Percentiles rank a stretch among this genome's conserved stretches.
These are phyloP conservation scores for Wallacemonas sp. DNA, from an alignment of 208 protist genomes.

Conservation along the genomic window DNA sequence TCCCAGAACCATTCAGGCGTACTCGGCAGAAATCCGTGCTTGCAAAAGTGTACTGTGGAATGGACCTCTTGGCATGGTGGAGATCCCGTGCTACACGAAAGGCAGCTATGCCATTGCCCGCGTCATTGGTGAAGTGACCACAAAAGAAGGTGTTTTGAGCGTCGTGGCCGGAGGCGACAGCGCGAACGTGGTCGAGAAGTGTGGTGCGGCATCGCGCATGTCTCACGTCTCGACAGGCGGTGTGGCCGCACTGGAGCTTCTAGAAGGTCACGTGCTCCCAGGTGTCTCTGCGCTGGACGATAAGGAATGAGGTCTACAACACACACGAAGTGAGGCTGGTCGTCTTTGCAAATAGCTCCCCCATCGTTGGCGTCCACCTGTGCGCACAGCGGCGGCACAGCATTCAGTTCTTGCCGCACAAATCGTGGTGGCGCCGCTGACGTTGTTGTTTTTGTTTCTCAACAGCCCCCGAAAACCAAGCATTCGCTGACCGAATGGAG, in stretches of 20 bases:
- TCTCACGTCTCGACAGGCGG: conserved; percentile 98
- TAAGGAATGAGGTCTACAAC: conserved; percentile 32
- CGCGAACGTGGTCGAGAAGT: conserved; percentile 87
- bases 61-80: conserved; percentile 97
- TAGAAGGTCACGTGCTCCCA: conserved; percentile 96
- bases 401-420: too few species aligned
- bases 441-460: too few species aligned
- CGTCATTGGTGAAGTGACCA: conserved; percentile 68
- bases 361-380: too few species aligned
- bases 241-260: conserved; percentile 98
- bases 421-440: too few species aligned
- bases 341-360: too few species aligned
- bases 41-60: conserved; percentile 97
- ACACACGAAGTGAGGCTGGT: too few species aligned
- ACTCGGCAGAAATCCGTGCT: conserved; percentile 67
- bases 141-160: conserved; percentile 48
- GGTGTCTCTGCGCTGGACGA: conserved; percentile 87
- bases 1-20: conserved; percentile 87
- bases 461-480: too few species aligned
- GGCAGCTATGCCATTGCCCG: conserved; percentile 91
- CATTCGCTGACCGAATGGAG: too few species aligned
- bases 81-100: conserved; percentile 95
- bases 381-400: too few species aligned
- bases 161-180: conserved; percentile 96
- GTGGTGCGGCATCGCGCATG: conserved; percentile 84